Conservation (phyloP, 1,284 basidiomycete genomes). For the Heterobasidion irregulare region DNA sequence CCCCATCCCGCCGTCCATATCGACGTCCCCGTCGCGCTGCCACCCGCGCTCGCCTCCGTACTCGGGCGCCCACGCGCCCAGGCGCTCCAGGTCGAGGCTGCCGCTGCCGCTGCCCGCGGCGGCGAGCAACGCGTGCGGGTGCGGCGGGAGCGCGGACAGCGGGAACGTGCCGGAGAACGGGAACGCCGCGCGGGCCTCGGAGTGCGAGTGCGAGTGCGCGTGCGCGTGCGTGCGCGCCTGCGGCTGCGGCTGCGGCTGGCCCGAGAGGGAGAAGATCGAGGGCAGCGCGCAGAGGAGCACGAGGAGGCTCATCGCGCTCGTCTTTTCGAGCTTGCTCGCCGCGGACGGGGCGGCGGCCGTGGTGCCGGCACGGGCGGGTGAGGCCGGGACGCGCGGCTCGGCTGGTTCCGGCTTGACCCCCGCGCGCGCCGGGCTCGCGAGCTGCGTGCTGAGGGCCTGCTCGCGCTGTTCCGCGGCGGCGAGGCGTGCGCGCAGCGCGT, state of each 20-base stretch:
- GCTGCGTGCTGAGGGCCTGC: constrained; percentile 50
- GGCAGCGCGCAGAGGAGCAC: constrained; percentile 68
- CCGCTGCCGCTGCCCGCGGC: constrained; percentile 27
- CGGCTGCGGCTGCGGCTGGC: constrained; percentile 25
- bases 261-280: constrained; percentile 58
- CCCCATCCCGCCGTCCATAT: constrained; percentile 21
- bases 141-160: constrained; percentile 25
- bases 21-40: constrained; percentile 45
- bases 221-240: constrained; percentile 20
- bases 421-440: constrained; percentile 30
- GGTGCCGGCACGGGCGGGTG: constrained; percentile 16
- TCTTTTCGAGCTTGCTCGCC: constrained; percentile 36
- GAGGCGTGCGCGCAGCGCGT: constrained; percentile 56
- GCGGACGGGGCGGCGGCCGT: constrained; percentile 26
- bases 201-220: constrained; percentile 21
- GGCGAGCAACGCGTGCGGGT: constrained; percentile 25
- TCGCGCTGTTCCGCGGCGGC: constrained; percentile 59
- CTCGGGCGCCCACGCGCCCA: too few relatives aligned
- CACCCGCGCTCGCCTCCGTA: constrained; percentile 6
- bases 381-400: constrained; percentile 35
- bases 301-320: constrained; percentile 49
- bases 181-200: neutral
- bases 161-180: constrained; percentile 17
- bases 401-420: constrained; percentile 47
- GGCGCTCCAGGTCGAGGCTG: too few relatives aligned